A percentile compares a stretch with the other conserved stretches of the same genome.
phyloP scores from a whole-genome alignment of 306 rosid species.

The Ziziphus jujuba region DNA sequence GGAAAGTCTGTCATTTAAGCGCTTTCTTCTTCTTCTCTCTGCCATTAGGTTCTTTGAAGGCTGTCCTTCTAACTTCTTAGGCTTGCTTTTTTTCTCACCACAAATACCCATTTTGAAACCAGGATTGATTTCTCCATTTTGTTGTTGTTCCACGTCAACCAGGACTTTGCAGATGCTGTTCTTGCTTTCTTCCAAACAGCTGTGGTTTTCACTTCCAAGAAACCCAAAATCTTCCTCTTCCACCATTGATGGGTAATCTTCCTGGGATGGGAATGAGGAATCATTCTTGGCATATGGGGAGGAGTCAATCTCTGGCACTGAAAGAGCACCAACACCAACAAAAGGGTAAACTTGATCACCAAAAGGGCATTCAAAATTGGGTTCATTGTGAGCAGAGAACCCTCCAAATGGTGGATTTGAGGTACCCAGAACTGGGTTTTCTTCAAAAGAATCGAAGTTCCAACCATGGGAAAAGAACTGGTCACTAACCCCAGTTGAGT shows the following conservation, averaged over 20 bases:
- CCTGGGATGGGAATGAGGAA: slow-evolving; percentile 46
- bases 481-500: slow-evolving; percentile 60
- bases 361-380: slow-evolving; percentile 59
- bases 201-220: slow-evolving; percentile 47
- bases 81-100: slow-evolving; percentile 46
- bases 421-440: slow-evolving; percentile 46
- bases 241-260: slow-evolving; percentile 50
- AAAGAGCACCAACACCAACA: slow-evolving; percentile 57
- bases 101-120: slow-evolving; percentile 59
- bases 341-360: slow-evolving; percentile 47
- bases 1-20: slow-evolving; percentile 80
- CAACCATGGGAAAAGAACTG: slow-evolving; percentile 55
- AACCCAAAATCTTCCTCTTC: slow-evolving; percentile 68
- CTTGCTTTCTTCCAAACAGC: slow-evolving; percentile 40
- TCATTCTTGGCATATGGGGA: slow-evolving; percentile 42
- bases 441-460: slow-evolving; percentile 63
- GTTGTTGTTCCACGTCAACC: slow-evolving; percentile 61
- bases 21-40: slow-evolving; percentile 80
- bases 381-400: slow-evolving; percentile 50
- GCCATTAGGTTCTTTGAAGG: slow-evolving; percentile 97
- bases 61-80: slow-evolving; percentile 74
- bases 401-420: slow-evolving; percentile 55
- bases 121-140: slow-evolving; percentile 38
- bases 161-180: slow-evolving; percentile 56
- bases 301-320: slow-evolving; percentile 61